phyloP scores from a whole-genome alignment of 2,329 filamentous ascomycete genomes.

The Microthyrium microscopicum region DNA sequence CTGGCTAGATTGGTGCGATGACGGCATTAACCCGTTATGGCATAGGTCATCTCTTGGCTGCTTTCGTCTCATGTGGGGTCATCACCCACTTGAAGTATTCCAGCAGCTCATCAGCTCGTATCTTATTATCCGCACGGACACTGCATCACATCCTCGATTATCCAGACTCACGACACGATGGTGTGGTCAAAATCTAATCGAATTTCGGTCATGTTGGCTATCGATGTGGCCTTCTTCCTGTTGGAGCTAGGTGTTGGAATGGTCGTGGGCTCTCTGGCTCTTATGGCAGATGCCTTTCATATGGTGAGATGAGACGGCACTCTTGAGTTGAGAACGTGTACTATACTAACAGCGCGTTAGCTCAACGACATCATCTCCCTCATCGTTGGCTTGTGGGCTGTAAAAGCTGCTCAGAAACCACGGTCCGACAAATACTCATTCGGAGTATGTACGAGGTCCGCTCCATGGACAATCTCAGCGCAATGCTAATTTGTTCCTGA shows the following conservation, averaged over 20 bases:
- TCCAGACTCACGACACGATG: no score
- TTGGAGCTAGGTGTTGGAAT: slow-evolving; percentile 1
- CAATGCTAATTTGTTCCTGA: slow-evolving; percentile 1
- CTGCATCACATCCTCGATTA: no score
- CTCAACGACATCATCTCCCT: slow-evolving; percentile 1
- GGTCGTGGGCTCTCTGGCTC: neutral
- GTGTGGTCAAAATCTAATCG: slow-evolving; percentile 1
- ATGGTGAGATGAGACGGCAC: slow-evolving; percentile 1
- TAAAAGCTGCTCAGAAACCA: slow-evolving; percentile 1
- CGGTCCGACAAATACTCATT: slow-evolving; percentile 1
- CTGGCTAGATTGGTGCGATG: slow-evolving; percentile 4
- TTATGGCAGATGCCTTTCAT: slow-evolving; percentile 1
- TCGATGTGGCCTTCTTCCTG: slow-evolving; percentile 1
- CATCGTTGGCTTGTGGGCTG: neutral
- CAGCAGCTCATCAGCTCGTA: no score
- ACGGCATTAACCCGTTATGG: slow-evolving; percentile 7
- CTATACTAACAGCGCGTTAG: slow-evolving; percentile 1
- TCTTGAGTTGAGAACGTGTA: slow-evolving; percentile 1
- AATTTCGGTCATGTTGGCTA: slow-evolving; percentile 1
- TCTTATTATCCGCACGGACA: no score
- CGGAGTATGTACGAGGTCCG: neutral
- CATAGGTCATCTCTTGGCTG: no score
- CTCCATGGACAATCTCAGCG: slow-evolving; percentile 1
- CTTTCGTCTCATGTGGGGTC: no score
- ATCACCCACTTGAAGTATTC: no score